Base-by-base conservation (phyloP, 495 filamentous ascomycete genomes). In the Penicillium robsamsonii region DNA sequence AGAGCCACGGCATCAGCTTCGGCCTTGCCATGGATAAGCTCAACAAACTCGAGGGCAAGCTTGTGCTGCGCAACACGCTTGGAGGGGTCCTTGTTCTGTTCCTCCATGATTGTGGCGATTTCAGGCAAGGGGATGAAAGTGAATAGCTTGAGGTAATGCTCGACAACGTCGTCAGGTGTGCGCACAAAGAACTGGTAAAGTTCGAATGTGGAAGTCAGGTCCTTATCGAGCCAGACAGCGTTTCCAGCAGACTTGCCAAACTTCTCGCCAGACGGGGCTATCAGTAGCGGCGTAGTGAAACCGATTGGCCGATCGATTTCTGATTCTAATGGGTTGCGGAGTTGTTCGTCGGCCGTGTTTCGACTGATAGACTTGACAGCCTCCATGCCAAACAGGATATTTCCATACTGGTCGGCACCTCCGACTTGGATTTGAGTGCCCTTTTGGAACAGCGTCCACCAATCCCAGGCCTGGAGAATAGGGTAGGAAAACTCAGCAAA, bases 191-290 rank as follows among this genome's bases (percentile, higher is more conserved):
- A 97, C 80, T 88, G 84, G 69, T 97, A 97, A 3, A 97, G 78
- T 55, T 97, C 90, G 60, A 92, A 97, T 0, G 83, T 71, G 22
- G 81, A 84, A 1, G 93, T 96, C 80, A 89, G 81, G 59, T 84
- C 84, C 50, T 73, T 79, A 69, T 96, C 91, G 3, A 99, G 82
- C 94, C 94, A 97, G 20, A 99, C 74, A 2, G 95, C 92, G 68
- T 97, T 97, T 13, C 91, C 93, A 17, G 92, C 87, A 51, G 87
- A 95, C 71, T 99, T 99, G 17, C 94, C 94, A 66, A 97, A 92
- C 71, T 99, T 99, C 64, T 81, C 83, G 4, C 95, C 95, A 3
- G 85, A 82, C 2, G 91, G 75, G 9, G 90, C 90, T 1, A 92
- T 96, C 41, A 99, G 76, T 1, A 99, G 79, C 0, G 94, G 95